A percentile compares a stretch with the other conserved stretches of the same genome.
These are phyloP conservation scores for Metschnikowia vanudenii DNA, from an alignment of 805 yeast species.

Conservation along the genomic window DNA sequence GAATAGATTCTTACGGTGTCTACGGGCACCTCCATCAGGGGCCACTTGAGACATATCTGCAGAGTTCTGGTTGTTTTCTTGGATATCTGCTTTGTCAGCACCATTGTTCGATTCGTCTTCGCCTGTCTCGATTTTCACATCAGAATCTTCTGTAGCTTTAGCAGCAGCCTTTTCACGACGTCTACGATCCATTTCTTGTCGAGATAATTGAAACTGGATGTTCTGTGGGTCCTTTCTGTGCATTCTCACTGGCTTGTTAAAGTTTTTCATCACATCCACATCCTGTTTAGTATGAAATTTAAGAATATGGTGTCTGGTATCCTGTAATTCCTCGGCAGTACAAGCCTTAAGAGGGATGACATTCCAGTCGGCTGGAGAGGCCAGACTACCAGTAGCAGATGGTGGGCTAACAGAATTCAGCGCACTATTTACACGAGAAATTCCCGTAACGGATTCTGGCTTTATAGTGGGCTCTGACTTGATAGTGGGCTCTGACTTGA, in stretches of 20 bases:
- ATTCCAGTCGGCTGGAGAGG: slow-evolving; percentile 35
- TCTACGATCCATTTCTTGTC: slow-evolving; percentile 68
- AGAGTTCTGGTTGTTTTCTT: slow-evolving; percentile 22
- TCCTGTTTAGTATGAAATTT: slow-evolving; percentile 72
- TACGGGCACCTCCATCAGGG: slow-evolving; percentile 88
- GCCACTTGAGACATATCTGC: slow-evolving; percentile 70
- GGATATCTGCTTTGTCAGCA: slow-evolving; percentile 15
- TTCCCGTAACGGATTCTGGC: slow-evolving; percentile 20
- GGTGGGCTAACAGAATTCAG: slow-evolving; percentile 5
- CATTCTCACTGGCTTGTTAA: slow-evolving; percentile 78
- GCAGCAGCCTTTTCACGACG: slow-evolving; percentile 36
- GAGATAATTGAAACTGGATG: slow-evolving; percentile 78
- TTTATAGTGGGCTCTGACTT: too few species aligned
- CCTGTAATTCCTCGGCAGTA: slow-evolving; percentile 65
- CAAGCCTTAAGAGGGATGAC: slow-evolving; percentile 70
- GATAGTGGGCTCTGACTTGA: too few species aligned
- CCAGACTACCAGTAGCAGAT: slow-evolving; percentile 14
- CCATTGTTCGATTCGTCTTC: slow-evolving; percentile 15
- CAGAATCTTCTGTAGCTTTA: slow-evolving; percentile 15
- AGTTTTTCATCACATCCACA: slow-evolving; percentile 69
- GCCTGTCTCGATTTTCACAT: slow-evolving; percentile 14
- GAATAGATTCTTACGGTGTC: slow-evolving; percentile 50
- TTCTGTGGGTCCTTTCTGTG: slow-evolving; percentile 94
- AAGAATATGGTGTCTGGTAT: slow-evolving; percentile 74
- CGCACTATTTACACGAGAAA: not conserved